A percentile compares a stretch with the other conserved stretches of the same genome.
These are phyloP conservation scores for Canna indica DNA, from an alignment of 176 grass and related monocot species.

Conservation along the genomic window DNA sequence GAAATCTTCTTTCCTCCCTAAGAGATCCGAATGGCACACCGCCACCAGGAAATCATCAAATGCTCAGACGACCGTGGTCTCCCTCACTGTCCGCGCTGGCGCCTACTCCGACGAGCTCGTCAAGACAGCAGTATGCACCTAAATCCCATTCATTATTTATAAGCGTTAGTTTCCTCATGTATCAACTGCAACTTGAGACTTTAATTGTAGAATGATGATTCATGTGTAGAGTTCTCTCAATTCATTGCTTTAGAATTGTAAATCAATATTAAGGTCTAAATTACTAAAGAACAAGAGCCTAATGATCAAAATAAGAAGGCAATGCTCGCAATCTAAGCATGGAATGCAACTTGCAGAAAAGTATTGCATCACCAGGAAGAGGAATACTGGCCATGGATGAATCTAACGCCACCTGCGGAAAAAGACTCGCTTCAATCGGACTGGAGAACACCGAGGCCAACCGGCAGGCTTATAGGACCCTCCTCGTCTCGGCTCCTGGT, in stretches of 20 bases:
- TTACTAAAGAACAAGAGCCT: no score
- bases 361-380: conserved; percentile 75
- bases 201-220: no score
- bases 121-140: conserved; percentile 68
- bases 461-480: conserved; percentile 89
- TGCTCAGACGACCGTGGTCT: conserved; percentile 43
- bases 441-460: conserved; percentile 99
- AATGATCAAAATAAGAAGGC: no score
- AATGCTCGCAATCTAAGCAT: no score
- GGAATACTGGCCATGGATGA: conserved; percentile 98
- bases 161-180: no score
- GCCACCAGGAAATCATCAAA: conserved; percentile 18
- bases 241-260: no score
- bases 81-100: conserved; percentile 62
- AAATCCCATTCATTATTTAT: no score
- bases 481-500: conserved; percentile 56
- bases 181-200: no score
- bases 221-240: no score
- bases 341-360: conserved; percentile 51
- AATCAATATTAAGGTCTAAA: no score
- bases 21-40: conserved; percentile 67
- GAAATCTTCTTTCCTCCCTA: conserved; percentile 98
- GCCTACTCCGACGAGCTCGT: conserved; percentile 81
- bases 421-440: conserved; percentile 85
- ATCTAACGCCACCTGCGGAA: conserved; percentile 92